phyloP scores from a whole-genome alignment of 176 grass and related monocot species.

The bread wheat (Triticum aestivum) region DNA sequence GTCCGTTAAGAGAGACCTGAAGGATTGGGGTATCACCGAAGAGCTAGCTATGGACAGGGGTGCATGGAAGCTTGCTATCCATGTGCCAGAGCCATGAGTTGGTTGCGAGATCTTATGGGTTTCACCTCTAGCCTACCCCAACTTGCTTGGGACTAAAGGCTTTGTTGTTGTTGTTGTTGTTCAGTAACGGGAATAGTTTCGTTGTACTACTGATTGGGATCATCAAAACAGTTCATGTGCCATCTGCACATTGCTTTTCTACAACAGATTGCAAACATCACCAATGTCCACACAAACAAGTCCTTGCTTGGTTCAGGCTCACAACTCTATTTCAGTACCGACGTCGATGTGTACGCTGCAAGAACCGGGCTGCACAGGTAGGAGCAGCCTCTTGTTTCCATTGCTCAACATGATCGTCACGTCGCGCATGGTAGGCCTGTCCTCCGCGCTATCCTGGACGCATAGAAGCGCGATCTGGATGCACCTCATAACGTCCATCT shows the following conservation, averaged over 20 bases:
- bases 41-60: too few relatives aligned
- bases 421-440: slow-evolving; percentile 13
- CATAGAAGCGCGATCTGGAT: slow-evolving; percentile 7
- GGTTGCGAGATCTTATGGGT: too few relatives aligned
- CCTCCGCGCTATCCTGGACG: neutral
- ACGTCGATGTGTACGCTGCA: neutral
- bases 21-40: too few relatives aligned
- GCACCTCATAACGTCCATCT: slow-evolving; percentile 13
- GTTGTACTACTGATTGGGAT: neutral
- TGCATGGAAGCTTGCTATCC: too few relatives aligned
- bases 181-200: too few relatives aligned
- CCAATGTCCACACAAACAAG: neutral
- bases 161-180: too few relatives aligned
- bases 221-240: neutral
- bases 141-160: too few relatives aligned
- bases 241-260: neutral
- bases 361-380: slow-evolving; percentile 5
- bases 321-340: neutral
- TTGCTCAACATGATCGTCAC: neutral
- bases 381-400: neutral
- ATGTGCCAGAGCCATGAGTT: too few relatives aligned
- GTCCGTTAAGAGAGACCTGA: too few relatives aligned
- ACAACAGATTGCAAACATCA: neutral
- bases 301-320: neutral
- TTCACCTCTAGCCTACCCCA: too few relatives aligned